These are phyloP conservation scores for Debaryomyces tyrocola DNA, from an alignment of 805 yeast species.

Conservation along the genomic window DNA sequence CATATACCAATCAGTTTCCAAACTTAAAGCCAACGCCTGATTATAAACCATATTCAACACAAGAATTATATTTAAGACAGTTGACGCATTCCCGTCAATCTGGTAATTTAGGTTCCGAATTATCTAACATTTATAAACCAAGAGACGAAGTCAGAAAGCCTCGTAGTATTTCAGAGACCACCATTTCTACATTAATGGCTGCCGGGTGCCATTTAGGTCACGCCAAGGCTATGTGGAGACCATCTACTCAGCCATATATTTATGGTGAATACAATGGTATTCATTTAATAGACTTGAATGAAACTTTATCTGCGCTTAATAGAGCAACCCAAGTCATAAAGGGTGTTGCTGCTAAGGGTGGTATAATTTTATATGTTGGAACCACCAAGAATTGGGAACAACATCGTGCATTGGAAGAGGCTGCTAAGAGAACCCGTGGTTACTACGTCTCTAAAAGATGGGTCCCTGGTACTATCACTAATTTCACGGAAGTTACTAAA, in stretches of 20 bases:
- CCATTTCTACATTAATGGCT: slow-evolving; percentile 73
- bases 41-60: slow-evolving; percentile 67
- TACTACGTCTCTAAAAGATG: slow-evolving; percentile 82
- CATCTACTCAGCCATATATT: slow-evolving; percentile 80
- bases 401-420: slow-evolving; percentile 68
- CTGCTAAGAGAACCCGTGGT: slow-evolving; percentile 76
- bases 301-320: slow-evolving; percentile 71
- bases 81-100: slow-evolving; percentile 56
- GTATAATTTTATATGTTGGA: slow-evolving; percentile 81
- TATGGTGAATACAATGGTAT: slow-evolving; percentile 90
- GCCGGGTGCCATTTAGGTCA: slow-evolving; percentile 97
- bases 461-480: slow-evolving; percentile 94
- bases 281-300: slow-evolving; percentile 86
- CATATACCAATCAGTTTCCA: slow-evolving; percentile 49
- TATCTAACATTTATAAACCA: slow-evolving; percentile 68
- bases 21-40: slow-evolving; percentile 59
- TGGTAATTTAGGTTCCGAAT: slow-evolving; percentile 62
- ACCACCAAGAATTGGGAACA: slow-evolving; percentile 70
- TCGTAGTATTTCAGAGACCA: slow-evolving; percentile 51
- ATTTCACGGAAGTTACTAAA: slow-evolving; percentile 69
- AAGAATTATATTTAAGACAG: slow-evolving; percentile 77
- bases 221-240: slow-evolving; percentile 73
- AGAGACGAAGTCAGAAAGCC: slow-evolving; percentile 66
- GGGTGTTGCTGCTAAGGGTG: slow-evolving; percentile 82
- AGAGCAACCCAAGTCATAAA: slow-evolving; percentile 84